A percentile compares a stretch with the other conserved stretches of the same genome.
phyloP scores from a whole-genome alignment of 495 filamentous ascomycete genomes.

The Paragyromitra xinjiangensis region DNA sequence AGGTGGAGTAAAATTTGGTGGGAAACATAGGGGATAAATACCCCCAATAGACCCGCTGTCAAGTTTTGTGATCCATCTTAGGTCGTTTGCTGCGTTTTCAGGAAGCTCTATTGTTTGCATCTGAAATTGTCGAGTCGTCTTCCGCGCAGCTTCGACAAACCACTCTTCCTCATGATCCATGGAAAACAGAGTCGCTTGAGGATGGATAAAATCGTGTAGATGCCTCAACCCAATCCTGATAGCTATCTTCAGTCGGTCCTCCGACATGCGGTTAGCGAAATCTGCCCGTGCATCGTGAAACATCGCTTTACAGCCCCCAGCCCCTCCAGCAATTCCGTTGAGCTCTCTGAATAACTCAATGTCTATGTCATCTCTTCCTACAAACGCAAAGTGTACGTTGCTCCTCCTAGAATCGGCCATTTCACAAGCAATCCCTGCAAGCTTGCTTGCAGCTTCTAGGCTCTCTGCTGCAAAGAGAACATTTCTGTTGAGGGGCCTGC shows the following conservation, averaged over 20 bases:
- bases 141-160: constrained; percentile 63
- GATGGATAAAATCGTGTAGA: constrained; percentile 63
- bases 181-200: constrained; percentile 65
- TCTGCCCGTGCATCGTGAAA: constrained; percentile 68
- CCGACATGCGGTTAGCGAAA: constrained; percentile 61
- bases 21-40: constrained; percentile 48
- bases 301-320: constrained; percentile 60
- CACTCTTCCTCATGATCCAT: constrained; percentile 62
- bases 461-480: constrained; percentile 66
- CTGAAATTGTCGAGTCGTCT: constrained; percentile 59
- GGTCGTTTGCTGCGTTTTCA: constrained; percentile 61
- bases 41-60: constrained; percentile 68
- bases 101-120: constrained; percentile 68
- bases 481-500: constrained; percentile 57
- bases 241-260: constrained; percentile 62
- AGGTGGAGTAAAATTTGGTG: constrained; percentile 53
- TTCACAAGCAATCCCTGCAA: constrained; percentile 66
- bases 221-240: constrained; percentile 61
- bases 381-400: constrained; percentile 65
- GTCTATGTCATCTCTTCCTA: constrained; percentile 65
- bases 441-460: constrained; percentile 64
- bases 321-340: constrained; percentile 62
- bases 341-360: constrained; percentile 65
- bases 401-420: constrained; percentile 63
- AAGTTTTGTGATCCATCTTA: constrained; percentile 72